A percentile compares a stretch with the other conserved stretches of the same genome.
Evolutionary conservation across 2,329 filamentous ascomycete species (phyloP).

Genomic region (Fusarium staphyleae): DNA sequence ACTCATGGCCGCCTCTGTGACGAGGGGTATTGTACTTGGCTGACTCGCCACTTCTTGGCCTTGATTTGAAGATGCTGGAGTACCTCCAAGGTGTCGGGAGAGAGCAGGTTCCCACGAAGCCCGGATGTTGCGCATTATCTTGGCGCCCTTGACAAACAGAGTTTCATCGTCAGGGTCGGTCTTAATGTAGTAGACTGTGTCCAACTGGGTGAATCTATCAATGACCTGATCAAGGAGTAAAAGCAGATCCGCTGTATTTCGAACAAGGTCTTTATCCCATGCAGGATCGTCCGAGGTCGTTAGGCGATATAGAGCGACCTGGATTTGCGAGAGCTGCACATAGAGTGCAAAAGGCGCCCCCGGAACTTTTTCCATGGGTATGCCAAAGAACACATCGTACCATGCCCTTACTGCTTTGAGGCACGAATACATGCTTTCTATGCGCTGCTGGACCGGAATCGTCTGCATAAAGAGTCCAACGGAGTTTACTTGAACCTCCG

Average conservation of each 20-base stretch:
- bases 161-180: constrained; percentile 42
- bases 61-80: constrained; percentile 44
- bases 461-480: constrained; percentile 44
- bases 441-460: constrained; percentile 44
- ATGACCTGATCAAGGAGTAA: constrained; percentile 46
- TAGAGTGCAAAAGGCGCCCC: constrained; percentile 47
- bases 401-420: constrained; percentile 47
- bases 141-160: constrained; percentile 45
- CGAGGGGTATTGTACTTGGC: constrained; percentile 14
- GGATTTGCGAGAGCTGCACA: constrained; percentile 46
- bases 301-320: constrained; percentile 50
- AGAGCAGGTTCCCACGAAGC: constrained; percentile 48
- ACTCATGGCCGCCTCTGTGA: constrained; percentile 28
- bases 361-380: constrained; percentile 42
- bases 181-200: constrained; percentile 40
- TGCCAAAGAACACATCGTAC: constrained; percentile 48
- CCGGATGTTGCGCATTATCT: constrained; percentile 47
- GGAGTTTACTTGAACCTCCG: constrained; percentile 45
- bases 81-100: constrained; percentile 39
- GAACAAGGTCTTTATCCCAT: constrained; percentile 51
- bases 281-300: constrained; percentile 49
- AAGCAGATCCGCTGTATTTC: constrained; percentile 47
- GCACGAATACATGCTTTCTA: constrained; percentile 48
- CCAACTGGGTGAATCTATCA: constrained; percentile 43
- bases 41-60: constrained; percentile 30